These are phyloP conservation scores for Mucor mucedo DNA, from an alignment of 371 early-diverging fungal genomes.

Conservation along the genomic window DNA sequence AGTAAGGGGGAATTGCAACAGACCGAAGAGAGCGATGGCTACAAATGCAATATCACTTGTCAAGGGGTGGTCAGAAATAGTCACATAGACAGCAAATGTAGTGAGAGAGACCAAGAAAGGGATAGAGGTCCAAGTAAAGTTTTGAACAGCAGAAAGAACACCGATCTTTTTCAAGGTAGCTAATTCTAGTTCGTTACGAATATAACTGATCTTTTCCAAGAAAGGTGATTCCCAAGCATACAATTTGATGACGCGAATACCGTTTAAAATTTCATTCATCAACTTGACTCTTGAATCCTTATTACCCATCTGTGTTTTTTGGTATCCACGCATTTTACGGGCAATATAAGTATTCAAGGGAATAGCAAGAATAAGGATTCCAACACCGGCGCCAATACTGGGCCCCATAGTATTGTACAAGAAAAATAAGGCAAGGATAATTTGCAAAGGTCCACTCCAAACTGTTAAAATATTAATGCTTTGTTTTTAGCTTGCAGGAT, in stretches of 20 bases:
- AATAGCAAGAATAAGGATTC: slow-evolving; percentile 78
- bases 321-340: slow-evolving; percentile 68
- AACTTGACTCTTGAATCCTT: slow-evolving; percentile 90
- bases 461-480: slow-evolving; percentile 32
- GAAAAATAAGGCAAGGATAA: slow-evolving; percentile 77
- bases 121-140: slow-evolving; percentile 75
- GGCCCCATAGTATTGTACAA: slow-evolving; percentile 85
- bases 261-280: slow-evolving; percentile 92
- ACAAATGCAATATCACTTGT: slow-evolving; percentile 85
- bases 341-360: slow-evolving; percentile 73
- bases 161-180: slow-evolving; percentile 80
- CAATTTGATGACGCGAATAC: slow-evolving; percentile 92
- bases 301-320: slow-evolving; percentile 89
- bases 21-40: slow-evolving; percentile 89
- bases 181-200: slow-evolving; percentile 81
- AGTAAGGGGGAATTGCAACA: slow-evolving; percentile 90
- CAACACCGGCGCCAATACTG: slow-evolving; percentile 88
- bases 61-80: slow-evolving; percentile 63
- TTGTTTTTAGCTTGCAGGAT: background rate
- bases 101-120: slow-evolving; percentile 89
- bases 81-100: slow-evolving; percentile 83
- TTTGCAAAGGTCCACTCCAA: slow-evolving; percentile 94
- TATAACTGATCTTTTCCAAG: slow-evolving; percentile 56
- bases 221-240: slow-evolving; percentile 82
- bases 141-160: slow-evolving; percentile 62